Base-by-base conservation (phyloP, 176 grass and related monocot genomes). In the Neostapfia colusana region DNA sequence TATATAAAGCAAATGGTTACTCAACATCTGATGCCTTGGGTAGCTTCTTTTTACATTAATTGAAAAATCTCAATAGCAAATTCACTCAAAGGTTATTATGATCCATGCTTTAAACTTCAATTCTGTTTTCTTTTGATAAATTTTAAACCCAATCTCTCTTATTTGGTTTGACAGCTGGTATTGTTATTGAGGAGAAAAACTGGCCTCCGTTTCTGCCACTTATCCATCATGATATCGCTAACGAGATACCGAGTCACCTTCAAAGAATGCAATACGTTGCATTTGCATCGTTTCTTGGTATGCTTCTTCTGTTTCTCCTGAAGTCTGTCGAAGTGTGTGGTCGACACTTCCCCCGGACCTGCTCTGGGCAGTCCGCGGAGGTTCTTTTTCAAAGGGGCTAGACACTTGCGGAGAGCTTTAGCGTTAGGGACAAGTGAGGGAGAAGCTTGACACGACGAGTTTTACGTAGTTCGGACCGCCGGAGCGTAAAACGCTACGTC, bases 161-260 rank as follows among this genome's bases (percentile, higher is more conserved):
- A 36, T 71, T 84, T 64, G 37, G 13, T 65, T 48, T 71, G 23
- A 31, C 67, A 99, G 96, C 89, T 92, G 96, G 96, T 44, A 92
- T 95, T 85, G 85, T 90, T 49, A 90, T 99, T 11, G 92, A 99
- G 56, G 89, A 95, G 70, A 99, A 99, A 90, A 99, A 99, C 23
- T 99, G 96, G 96, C 96, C 96, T 68, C 92, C 92, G 58, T 95
- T 95, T 76, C 74, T 99, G 37, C 96, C 96, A 69, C 85, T 99
- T 41, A 99, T 99, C 42, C 96, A 99, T 86, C 92, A 99, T 85
- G 96, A 99, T 80, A 95, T 99, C 75, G 63, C 81, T 28, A 92
- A 87, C 78, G 96, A 99, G 85, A 99, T 99, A 87, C 96, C 96
- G 0, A 89, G 80, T 72, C 96, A 95, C 74, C 82, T 94, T 62